These are phyloP conservation scores for Leccinum pachyderme DNA, from an alignment of 1,284 basidiomycete genomes.

Conservation along the genomic window DNA sequence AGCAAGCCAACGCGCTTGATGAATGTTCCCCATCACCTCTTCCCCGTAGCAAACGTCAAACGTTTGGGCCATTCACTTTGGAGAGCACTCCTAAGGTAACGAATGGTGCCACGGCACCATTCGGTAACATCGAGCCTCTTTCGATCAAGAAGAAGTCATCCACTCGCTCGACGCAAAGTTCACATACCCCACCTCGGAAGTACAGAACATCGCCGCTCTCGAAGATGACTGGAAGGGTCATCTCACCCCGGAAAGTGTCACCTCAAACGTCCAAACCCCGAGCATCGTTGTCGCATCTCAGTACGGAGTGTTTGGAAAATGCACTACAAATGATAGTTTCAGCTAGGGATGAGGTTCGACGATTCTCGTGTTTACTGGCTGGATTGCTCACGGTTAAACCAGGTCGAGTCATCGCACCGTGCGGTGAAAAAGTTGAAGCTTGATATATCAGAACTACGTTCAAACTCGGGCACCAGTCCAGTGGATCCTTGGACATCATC, in stretches of 20 bases:
- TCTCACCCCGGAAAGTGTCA: conserved; percentile 54
- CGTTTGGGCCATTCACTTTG: conserved; percentile 52
- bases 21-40: conserved; percentile 44
- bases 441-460: conserved; percentile 47
- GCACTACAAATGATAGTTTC: conserved; percentile 49
- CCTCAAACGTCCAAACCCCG: conserved; percentile 42
- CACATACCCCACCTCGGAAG: conserved; percentile 45
- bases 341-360: conserved; percentile 65
- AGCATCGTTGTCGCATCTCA: conserved; percentile 20
- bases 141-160: conserved; percentile 80
- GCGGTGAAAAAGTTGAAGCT: conserved; percentile 69
- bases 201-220: conserved; percentile 50
- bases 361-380: not conserved
- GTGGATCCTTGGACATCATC: conserved; percentile 43
- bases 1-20: conserved; percentile 25
- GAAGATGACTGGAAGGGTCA: conserved; percentile 41
- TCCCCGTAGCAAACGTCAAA: conserved; percentile 66
- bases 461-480: conserved; percentile 21
- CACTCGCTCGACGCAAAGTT: conserved; percentile 38
- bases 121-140: conserved; percentile 57
- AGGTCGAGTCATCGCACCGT: conserved; percentile 67
- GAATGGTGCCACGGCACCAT: conserved; percentile 21
- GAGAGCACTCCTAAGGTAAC: conserved; percentile 48
- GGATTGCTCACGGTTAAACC: conserved; percentile 9
- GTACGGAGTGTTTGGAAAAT: conserved; percentile 40